A percentile compares a stretch with the other conserved stretches of the same genome.
Conservation (phyloP, 495 filamentous ascomycete genomes). For the Corynascus novoguineensis region DNA sequence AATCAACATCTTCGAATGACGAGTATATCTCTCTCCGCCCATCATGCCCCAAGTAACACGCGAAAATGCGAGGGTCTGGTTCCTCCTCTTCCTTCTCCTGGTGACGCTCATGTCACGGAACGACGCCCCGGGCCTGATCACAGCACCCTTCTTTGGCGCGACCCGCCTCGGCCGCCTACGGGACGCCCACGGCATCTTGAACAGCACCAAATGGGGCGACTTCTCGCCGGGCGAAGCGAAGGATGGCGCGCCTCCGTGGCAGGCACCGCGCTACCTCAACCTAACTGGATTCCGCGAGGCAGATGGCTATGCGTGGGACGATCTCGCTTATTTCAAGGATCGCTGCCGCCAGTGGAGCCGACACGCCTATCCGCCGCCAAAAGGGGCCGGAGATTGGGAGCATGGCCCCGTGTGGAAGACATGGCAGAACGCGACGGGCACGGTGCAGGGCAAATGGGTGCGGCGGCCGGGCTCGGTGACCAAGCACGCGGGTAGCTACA, state of each 20-base stretch:
- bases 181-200: conserved; percentile 59
- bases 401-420: conserved; percentile 45
- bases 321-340: conserved; percentile 44
- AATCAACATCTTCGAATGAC: background rate
- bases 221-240: conserved; percentile 49
- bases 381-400: conserved; percentile 30
- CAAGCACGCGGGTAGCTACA: conserved; percentile 38
- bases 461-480: conserved; percentile 42
- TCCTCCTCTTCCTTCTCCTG: conserved; percentile 41
- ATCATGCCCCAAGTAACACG: conserved; percentile 36
- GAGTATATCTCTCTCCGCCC: background rate
- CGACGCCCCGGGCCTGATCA: conserved; percentile 36
- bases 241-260: conserved; percentile 19
- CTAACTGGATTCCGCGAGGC: conserved; percentile 67
- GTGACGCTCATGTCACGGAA: conserved; percentile 39
- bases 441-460: conserved; percentile 70
- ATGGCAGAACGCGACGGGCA: conserved; percentile 79
- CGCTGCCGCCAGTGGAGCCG: conserved; percentile 41
- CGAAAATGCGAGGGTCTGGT: conserved; percentile 35
- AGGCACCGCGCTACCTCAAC: conserved; percentile 59
- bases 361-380: conserved; percentile 31
- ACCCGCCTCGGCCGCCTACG: conserved; percentile 45
- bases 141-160: conserved; percentile 34
- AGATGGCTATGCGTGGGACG: conserved; percentile 71
- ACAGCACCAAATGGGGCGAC: conserved; percentile 67